phyloP scores from a whole-genome alignment of 2,329 filamentous ascomycete species.

The Aureobasidium sp. region DNA sequence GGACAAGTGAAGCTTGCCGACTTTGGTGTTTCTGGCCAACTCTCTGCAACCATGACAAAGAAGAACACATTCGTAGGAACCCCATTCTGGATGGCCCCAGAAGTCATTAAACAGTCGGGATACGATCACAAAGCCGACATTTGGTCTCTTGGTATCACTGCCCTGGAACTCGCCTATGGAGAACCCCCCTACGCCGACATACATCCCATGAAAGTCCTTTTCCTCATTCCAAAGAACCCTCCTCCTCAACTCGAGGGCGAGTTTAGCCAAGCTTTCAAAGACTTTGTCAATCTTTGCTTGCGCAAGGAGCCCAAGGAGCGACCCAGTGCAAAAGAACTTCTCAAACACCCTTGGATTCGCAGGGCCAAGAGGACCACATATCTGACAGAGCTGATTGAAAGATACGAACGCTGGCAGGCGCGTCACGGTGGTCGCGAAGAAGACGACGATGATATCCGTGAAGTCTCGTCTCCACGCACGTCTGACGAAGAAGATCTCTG shows the following conservation, averaged over 20 bases:
- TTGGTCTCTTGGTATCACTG: slow-evolving; percentile 93
- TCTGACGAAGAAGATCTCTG: slow-evolving; percentile 77
- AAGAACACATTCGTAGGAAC: slow-evolving; percentile 99
- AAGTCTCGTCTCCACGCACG: slow-evolving; percentile 35
- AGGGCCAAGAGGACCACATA: slow-evolving; percentile 94
- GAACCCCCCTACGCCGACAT: slow-evolving; percentile 95
- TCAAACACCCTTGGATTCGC: slow-evolving; percentile 84
- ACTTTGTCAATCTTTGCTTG: slow-evolving; percentile 57
- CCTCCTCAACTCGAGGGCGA: slow-evolving; percentile 54
- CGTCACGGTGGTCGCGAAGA: slow-evolving; percentile 66
- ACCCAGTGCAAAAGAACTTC: slow-evolving; percentile 74
- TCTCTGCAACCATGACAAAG: slow-evolving; percentile 98
- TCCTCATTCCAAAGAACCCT: slow-evolving; percentile 90
- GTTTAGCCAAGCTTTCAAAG: slow-evolving; percentile 42
- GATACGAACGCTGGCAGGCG: slow-evolving; percentile 78
- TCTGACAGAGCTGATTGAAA: slow-evolving; percentile 88
- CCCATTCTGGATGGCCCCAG: slow-evolving; percentile 98
- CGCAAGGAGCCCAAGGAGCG: slow-evolving; percentile 83
- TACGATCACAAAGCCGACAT: slow-evolving; percentile 98
- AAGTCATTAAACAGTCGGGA: slow-evolving; percentile 96
- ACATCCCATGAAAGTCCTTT: slow-evolving; percentile 96
- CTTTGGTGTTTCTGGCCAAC: slow-evolving; percentile 92
- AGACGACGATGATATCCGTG: slow-evolving; percentile 51
- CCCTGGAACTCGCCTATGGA: slow-evolving; percentile 81
- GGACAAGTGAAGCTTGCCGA: slow-evolving; percentile 96